These are phyloP conservation scores for Diaporthe capsici DNA, from an alignment of 2,329 filamentous ascomycete genomes.

Conservation along the genomic window DNA sequence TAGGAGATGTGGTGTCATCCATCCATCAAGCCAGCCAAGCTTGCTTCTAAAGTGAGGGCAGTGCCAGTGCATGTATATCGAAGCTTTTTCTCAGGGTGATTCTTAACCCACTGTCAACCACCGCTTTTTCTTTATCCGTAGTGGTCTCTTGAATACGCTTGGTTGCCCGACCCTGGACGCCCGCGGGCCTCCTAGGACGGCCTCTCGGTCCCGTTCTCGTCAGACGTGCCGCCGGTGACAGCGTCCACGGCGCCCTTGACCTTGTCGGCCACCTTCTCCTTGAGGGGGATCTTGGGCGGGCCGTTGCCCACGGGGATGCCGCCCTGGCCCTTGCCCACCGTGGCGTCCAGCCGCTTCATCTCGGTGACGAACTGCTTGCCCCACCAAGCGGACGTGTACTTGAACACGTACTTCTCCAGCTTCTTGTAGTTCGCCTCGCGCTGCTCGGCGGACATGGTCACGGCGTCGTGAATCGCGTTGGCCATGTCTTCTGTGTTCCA, in stretches of 20 bases:
- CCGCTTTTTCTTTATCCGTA: neutral
- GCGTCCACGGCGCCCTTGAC: slow-evolving; percentile 38
- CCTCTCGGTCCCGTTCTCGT: slow-evolving; percentile 31
- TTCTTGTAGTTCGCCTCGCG: slow-evolving; percentile 90
- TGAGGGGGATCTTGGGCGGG: slow-evolving; percentile 40
- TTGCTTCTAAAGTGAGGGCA: neutral
- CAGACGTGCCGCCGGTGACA: slow-evolving; percentile 23
- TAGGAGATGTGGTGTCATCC: neutral
- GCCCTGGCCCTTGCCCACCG: slow-evolving; percentile 44
- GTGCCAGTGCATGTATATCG: neutral
- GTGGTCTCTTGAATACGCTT: neutral
- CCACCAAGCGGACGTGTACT: slow-evolving; percentile 99
- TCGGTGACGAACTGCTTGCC: slow-evolving; percentile 92
- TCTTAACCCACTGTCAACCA: neutral
- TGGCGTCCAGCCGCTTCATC: slow-evolving; percentile 69
- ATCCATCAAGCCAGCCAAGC: neutral
- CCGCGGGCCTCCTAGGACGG: slow-evolving; percentile 3
- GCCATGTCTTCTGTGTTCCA: slow-evolving; percentile 99
- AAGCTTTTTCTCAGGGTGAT: neutral
- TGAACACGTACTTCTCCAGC: slow-evolving; percentile 94
- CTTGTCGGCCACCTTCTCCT: slow-evolving; percentile 37
- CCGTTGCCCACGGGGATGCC: slow-evolving; percentile 36
- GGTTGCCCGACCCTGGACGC: neutral
- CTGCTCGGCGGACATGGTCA: slow-evolving; percentile 94
- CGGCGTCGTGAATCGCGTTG: slow-evolving; percentile 93